Evolutionary conservation across 176 grass and related monocot genomes (phyloP).

Genomic region (Aegilops bicornis): DNA sequence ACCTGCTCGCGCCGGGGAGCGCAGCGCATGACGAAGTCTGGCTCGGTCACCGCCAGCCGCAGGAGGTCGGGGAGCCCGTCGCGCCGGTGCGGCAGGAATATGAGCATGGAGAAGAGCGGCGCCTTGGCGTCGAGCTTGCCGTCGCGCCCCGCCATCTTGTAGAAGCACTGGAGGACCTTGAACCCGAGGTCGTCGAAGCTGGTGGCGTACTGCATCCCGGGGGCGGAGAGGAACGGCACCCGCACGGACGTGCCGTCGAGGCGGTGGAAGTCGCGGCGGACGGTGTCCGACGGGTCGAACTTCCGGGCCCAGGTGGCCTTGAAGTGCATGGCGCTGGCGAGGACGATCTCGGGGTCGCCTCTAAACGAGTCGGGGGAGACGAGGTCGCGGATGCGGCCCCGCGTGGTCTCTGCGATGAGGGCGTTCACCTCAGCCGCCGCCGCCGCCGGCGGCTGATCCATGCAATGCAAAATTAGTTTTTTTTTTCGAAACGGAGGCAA

Average conservation of each 20-base stretch:
- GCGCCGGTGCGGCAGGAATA: conserved; percentile 15
- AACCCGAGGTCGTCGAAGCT: neutral
- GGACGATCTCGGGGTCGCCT: neutral
- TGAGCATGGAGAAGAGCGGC: conserved; percentile 37
- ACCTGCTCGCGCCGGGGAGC: neutral
- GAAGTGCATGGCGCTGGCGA: conserved; percentile 33
- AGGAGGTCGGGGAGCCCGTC: conserved; percentile 21
- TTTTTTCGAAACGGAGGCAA: too few relatives aligned
- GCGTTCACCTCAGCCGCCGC: neutral
- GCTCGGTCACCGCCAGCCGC: conserved; percentile 6
- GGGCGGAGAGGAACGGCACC: conserved; percentile 25
- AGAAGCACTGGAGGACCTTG: conserved; percentile 33
- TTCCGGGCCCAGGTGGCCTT: conserved; percentile 28
- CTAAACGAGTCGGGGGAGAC: neutral
- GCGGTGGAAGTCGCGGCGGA: neutral
- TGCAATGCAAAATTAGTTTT: neutral
- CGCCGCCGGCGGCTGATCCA: neutral
- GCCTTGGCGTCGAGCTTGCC: neutral
- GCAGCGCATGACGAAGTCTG: conserved; percentile 31
- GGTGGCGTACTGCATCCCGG: too few relatives aligned
- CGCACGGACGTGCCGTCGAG: neutral
- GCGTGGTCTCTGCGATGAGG: neutral
- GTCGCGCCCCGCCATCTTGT: conserved; percentile 24
- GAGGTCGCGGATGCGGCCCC: neutral
- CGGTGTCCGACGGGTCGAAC: conserved; percentile 18